Evolutionary conservation across 1,284 basidiomycete genomes (phyloP).

Genomic region (Coniferiporia weirii): DNA sequence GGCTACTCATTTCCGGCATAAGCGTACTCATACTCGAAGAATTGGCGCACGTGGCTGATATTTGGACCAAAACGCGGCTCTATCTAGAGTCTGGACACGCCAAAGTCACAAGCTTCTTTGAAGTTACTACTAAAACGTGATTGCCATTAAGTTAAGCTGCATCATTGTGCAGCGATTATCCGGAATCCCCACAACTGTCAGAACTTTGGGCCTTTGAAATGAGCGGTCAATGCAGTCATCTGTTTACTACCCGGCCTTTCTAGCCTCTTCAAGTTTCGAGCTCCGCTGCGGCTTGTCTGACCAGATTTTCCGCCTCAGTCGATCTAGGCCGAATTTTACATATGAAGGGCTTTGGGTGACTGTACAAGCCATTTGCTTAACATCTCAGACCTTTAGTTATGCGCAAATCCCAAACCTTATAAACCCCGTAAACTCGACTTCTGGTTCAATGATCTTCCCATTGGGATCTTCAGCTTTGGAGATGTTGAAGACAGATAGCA

Average conservation of each 20-base stretch:
- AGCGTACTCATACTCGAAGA: too few relatives aligned
- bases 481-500: conserved; percentile 29
- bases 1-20: too few relatives aligned
- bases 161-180: too few relatives aligned
- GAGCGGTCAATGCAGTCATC: too few relatives aligned
- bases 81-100: too few relatives aligned
- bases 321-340: conserved; percentile 16
- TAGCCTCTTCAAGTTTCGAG: neutral
- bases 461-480: conserved; percentile 25
- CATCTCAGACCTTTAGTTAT: neutral
- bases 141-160: too few relatives aligned
- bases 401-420: conserved; percentile 8
- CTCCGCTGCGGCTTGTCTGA: neutral
- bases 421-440: conserved; percentile 14
- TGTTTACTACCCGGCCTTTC: neutral
- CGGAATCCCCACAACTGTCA: too few relatives aligned
- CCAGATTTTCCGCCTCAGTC: conserved; percentile 1
- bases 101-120: too few relatives aligned
- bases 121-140: too few relatives aligned
- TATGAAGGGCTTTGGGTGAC: conserved; percentile 18
- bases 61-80: too few relatives aligned
- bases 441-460: conserved; percentile 29
- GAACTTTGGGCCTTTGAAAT: too few relatives aligned
- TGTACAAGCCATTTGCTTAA: neutral
- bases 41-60: too few relatives aligned